Evolutionary conservation across 768 basidiomycete genomes (phyloP).

Genomic region (Suillus subluteus): DNA sequence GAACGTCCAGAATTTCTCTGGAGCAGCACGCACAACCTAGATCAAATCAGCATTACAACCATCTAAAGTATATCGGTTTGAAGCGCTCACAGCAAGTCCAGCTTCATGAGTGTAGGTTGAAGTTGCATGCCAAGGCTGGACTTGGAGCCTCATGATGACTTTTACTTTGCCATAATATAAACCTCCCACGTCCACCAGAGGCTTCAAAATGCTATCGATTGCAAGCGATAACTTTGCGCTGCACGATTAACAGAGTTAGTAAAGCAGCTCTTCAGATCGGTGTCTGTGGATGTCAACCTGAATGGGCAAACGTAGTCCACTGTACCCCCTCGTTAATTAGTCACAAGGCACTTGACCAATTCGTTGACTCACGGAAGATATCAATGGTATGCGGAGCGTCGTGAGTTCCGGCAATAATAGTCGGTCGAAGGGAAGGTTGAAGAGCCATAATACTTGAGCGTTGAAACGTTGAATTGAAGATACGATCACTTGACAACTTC

Average conservation of each 20-base stretch:
- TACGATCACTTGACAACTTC: too few species aligned
- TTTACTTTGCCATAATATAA: slow-evolving; percentile 76
- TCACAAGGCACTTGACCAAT: background rate
- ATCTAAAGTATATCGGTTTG: background rate
- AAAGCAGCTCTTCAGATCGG: background rate
- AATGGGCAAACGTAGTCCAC: slow-evolving; percentile 90
- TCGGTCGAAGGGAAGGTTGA: slow-evolving; percentile 70
- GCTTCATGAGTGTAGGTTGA: slow-evolving; percentile 84
- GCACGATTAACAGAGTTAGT: background rate
- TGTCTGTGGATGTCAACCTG: slow-evolving; percentile 46
- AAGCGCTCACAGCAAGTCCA: slow-evolving; percentile 64
- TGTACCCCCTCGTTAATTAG: slow-evolving; percentile 27
- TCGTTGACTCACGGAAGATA: slow-evolving; percentile 61
- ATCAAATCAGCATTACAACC: slow-evolving; percentile 3
- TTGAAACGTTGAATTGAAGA: slow-evolving; percentile 16
- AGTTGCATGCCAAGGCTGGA: slow-evolving; percentile 81
- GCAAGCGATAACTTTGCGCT: slow-evolving; percentile 65
- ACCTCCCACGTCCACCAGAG: slow-evolving; percentile 58
- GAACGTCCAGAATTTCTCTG: slow-evolving; percentile 82
- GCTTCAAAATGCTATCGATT: slow-evolving; percentile 64
- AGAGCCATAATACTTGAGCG: slow-evolving; percentile 62
- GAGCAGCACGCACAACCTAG: slow-evolving; percentile 66
- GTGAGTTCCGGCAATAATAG: slow-evolving; percentile 60
- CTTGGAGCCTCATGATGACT: slow-evolving; percentile 68
- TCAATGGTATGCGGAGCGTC: slow-evolving; percentile 80